Evolutionary conservation across 1,284 basidiomycete genomes (phyloP).

Genomic region (Sutorius eximius): DNA sequence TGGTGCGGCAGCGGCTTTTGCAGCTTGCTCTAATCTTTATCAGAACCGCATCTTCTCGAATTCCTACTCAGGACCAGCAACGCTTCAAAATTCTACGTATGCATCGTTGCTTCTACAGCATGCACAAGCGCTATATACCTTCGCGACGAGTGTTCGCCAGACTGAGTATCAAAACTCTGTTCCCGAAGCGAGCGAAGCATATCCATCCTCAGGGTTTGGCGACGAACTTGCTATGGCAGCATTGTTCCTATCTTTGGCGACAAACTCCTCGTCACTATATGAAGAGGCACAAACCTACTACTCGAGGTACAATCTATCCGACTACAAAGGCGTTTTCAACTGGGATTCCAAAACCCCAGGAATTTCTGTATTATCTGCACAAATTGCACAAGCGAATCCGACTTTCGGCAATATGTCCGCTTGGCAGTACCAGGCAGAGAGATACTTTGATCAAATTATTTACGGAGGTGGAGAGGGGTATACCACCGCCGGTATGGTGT

Average conservation of each 20-base stretch:
- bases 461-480: constrained; percentile 53
- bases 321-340: constrained; percentile 70
- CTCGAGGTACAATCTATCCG: constrained; percentile 53
- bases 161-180: constrained; percentile 65
- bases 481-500: constrained; percentile 50
- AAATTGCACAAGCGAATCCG: constrained; percentile 56
- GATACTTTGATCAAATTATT: constrained; percentile 75
- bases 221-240: constrained; percentile 77
- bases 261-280: constrained; percentile 61
- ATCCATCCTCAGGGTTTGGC: constrained; percentile 69
- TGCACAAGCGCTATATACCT: constrained; percentile 71
- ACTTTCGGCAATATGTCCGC: constrained; percentile 53
- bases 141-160: constrained; percentile 65
- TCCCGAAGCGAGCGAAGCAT: constrained; percentile 63
- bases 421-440: constrained; percentile 75
- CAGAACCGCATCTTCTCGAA: constrained; percentile 52
- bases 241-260: constrained; percentile 73
- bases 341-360: constrained; percentile 87
- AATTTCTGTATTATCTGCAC: constrained; percentile 71
- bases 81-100: constrained; percentile 75
- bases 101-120: constrained; percentile 68
- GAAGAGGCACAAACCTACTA: constrained; percentile 68
- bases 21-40: constrained; percentile 83
- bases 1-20: constrained; percentile 79
- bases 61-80: constrained; percentile 56